Percentiles rank a stretch among this genome's conserved stretches.
Evolutionary conservation across 192 early-diverging fungal species (phyloP).

Genomic region (Chytriomyces confervae): DNA sequence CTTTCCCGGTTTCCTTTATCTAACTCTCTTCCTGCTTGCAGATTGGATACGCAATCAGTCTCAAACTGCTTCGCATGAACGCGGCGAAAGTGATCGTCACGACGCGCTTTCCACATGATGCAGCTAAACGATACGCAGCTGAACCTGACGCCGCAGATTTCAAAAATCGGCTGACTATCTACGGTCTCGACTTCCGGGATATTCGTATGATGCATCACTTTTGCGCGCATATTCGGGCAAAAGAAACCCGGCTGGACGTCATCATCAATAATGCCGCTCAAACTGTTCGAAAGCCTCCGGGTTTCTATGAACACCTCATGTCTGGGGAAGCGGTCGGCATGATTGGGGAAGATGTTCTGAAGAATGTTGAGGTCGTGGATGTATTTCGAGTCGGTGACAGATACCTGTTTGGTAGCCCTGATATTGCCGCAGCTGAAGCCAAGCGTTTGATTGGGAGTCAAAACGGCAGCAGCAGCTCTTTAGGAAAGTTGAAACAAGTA

Average conservation of each 20-base stretch:
- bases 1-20: neutral
- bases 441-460: constrained; percentile 5
- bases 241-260: constrained; percentile 51
- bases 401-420: constrained; percentile 47
- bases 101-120: constrained; percentile 62
- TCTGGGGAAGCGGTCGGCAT: constrained; percentile 44
- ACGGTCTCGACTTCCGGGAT: constrained; percentile 63
- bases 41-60: constrained; percentile 61
- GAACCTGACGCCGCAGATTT: constrained; percentile 54
- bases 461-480: neutral
- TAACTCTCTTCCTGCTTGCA: constrained; percentile 15
- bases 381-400: constrained; percentile 43
- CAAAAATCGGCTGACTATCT: constrained; percentile 48
- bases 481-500: neutral
- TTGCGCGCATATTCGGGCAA: constrained; percentile 49
- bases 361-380: constrained; percentile 48
- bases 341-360: constrained; percentile 18
- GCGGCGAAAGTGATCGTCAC: constrained; percentile 61
- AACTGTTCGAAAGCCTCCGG: constrained; percentile 62
- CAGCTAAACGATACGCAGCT: constrained; percentile 52
- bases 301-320: constrained; percentile 62
- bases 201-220: constrained; percentile 60
- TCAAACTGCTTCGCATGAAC: constrained; percentile 60
- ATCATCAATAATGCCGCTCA: constrained; percentile 70
- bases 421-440: constrained; percentile 27